A percentile compares a stretch with the other conserved stretches of the same genome.
Evolutionary conservation across 2,329 filamentous ascomycete genomes (phyloP).

Genomic region (Penicillium brasilianum): DNA sequence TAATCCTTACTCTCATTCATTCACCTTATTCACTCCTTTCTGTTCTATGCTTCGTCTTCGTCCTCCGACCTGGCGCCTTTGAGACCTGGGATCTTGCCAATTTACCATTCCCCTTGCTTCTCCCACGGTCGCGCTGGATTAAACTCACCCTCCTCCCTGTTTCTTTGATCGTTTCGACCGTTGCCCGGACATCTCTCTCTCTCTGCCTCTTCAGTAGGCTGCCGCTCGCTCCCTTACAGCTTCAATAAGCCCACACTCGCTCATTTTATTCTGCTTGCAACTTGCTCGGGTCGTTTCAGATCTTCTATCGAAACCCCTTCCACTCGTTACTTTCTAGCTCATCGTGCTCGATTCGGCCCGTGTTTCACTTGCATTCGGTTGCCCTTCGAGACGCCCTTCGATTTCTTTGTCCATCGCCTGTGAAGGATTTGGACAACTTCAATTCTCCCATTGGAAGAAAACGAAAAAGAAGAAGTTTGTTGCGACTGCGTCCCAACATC

Average conservation of each 20-base stretch:
- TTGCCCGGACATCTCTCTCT: slow-evolving; percentile 22
- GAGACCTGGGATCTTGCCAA: slow-evolving; percentile 30
- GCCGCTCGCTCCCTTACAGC: slow-evolving; percentile 26
- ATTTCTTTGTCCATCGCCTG: slow-evolving; percentile 12
- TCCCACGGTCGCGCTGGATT: slow-evolving; percentile 27
- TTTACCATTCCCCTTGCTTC: slow-evolving; percentile 26
- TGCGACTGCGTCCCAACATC: slow-evolving; percentile 23
- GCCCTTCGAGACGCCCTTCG: slow-evolving; percentile 27
- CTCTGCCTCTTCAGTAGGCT: slow-evolving; percentile 20
- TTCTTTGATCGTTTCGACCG: slow-evolving; percentile 11
- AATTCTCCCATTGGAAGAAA: slow-evolving; percentile 1
- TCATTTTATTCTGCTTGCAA: slow-evolving; percentile 11
- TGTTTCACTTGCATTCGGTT: slow-evolving; percentile 28
- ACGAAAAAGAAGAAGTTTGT: slow-evolving; percentile 10
- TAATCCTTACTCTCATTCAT: slow-evolving; percentile 26
- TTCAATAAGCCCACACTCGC: slow-evolving; percentile 26
- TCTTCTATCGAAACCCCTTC: slow-evolving; percentile 18
- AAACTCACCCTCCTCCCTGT: background rate
- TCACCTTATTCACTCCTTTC: slow-evolving; percentile 34
- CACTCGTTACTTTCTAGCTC: slow-evolving; percentile 24
- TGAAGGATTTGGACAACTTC: background rate
- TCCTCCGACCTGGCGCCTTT: slow-evolving; percentile 24
- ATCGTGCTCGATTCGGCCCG: slow-evolving; percentile 21
- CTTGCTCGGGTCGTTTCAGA: slow-evolving; percentile 26
- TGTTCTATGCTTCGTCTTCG: slow-evolving; percentile 25